Conservation (phyloP, 1,284 basidiomycete species). For the Agaricales sp. region DNA sequence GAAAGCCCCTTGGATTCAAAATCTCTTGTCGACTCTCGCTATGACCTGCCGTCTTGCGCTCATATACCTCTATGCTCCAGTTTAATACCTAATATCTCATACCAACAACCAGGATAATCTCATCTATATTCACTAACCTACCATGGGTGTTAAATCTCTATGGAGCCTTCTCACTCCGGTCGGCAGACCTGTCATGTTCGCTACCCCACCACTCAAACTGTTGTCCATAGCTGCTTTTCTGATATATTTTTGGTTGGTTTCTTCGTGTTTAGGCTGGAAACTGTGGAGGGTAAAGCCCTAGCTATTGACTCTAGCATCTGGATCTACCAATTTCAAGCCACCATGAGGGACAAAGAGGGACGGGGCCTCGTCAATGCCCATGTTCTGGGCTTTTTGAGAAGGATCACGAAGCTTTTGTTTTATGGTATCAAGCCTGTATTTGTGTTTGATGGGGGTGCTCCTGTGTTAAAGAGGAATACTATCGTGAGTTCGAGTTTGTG, state of each 20-base stretch:
- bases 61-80: not conserved
- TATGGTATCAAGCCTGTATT: conserved; percentile 97
- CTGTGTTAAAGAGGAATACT: conserved; percentile 77
- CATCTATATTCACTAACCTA: not conserved
- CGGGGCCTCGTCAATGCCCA: conserved; percentile 88
- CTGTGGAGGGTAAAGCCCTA: conserved; percentile 82
- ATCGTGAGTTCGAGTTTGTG: conserved; percentile 49
- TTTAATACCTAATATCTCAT: no score
- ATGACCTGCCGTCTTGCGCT: not conserved
- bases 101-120: no score
- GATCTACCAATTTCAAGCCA: conserved; percentile 98
- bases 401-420: conserved; percentile 92
- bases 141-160: conserved; percentile 91
- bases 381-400: conserved; percentile 85
- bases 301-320: conserved; percentile 99
- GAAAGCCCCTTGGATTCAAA: no score
- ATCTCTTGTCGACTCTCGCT: no score
- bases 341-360: conserved; percentile 97
- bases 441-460: conserved; percentile 94
- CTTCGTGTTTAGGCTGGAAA: conserved; percentile 62
- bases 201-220: conserved; percentile 8
- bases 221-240: conserved; percentile 3
- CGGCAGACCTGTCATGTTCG: conserved; percentile 80
- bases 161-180: conserved; percentile 90
- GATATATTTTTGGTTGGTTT: conserved; percentile 8